Evolutionary conservation across 768 basidiomycete genomes (phyloP).

Genomic region (Tricholoma terreum): DNA sequence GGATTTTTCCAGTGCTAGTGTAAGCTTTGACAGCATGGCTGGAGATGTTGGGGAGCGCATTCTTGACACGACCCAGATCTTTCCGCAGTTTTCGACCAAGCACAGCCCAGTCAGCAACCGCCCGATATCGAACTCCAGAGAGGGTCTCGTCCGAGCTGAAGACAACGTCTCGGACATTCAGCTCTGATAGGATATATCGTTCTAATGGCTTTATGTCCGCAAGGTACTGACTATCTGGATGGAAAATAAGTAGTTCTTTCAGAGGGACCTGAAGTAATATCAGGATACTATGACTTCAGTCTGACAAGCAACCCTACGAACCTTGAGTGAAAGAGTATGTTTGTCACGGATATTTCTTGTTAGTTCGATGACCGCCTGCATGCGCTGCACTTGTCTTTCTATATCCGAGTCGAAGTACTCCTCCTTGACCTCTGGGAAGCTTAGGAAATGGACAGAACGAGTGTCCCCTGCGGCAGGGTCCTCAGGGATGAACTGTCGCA

Average conservation of each 20-base stretch:
- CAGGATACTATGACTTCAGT: neutral
- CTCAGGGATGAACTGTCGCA: conserved; percentile 81
- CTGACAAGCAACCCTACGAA: conserved; percentile 27
- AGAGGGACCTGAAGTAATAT: conserved; percentile 68
- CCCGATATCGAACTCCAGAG: conserved; percentile 88
- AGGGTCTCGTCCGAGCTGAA: conserved; percentile 85
- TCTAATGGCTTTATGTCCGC: conserved; percentile 82
- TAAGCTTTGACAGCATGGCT: conserved; percentile 84
- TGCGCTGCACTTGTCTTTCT: conserved; percentile 90
- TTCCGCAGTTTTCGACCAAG: conserved; percentile 93
- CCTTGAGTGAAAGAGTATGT: conserved; percentile 87
- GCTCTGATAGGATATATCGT: conserved; percentile 88
- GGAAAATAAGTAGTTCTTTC: conserved; percentile 92
- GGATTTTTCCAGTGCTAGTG: conserved; percentile 68
- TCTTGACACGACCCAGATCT: conserved; percentile 86
- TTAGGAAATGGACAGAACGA: conserved; percentile 92
- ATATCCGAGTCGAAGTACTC: conserved; percentile 94
- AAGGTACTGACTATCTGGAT: conserved; percentile 79
- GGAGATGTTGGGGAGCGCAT: conserved; percentile 73
- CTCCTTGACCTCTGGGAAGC: conserved; percentile 89
- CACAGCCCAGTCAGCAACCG: conserved; percentile 92
- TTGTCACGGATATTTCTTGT: conserved; percentile 85
- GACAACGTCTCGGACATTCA: conserved; percentile 88
- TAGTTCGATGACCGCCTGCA: conserved; percentile 94
- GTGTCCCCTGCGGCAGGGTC: conserved; percentile 69